These are phyloP conservation scores for Venturia nashicola DNA, from an alignment of 2,329 filamentous ascomycete species.

Conservation along the genomic window DNA sequence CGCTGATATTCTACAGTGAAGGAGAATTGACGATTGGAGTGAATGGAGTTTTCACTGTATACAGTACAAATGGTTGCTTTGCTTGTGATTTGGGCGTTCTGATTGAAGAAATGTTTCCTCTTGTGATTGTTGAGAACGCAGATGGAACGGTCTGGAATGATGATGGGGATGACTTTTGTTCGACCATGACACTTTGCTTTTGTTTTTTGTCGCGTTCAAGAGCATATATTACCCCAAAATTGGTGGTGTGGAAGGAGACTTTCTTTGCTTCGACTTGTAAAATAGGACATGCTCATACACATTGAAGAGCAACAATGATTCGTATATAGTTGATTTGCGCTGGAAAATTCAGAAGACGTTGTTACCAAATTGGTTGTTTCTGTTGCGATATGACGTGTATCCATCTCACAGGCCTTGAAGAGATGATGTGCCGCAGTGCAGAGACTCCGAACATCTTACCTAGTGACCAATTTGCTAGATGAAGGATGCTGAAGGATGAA, in stretches of 20 bases:
- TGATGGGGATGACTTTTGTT: neutral
- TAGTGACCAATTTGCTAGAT: neutral
- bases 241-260: neutral
- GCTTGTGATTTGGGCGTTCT: slow-evolving; percentile 1
- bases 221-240: slow-evolving; percentile 1
- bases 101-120: neutral
- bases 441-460: neutral
- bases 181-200: neutral
- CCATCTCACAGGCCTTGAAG: neutral
- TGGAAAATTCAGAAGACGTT: neutral
- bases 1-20: neutral
- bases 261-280: neutral
- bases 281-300: neutral
- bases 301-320: neutral
- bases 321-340: neutral
- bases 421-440: neutral
- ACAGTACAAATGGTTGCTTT: slow-evolving; percentile 2
- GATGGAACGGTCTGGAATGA: neutral
- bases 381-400: neutral
- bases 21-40: neutral
- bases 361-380: neutral
- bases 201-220: neutral
- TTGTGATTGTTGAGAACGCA: neutral
- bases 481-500: neutral
- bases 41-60: neutral